Base-by-base conservation (phyloP, 139 green algal species). In the Coelastrella sp. region DNA sequence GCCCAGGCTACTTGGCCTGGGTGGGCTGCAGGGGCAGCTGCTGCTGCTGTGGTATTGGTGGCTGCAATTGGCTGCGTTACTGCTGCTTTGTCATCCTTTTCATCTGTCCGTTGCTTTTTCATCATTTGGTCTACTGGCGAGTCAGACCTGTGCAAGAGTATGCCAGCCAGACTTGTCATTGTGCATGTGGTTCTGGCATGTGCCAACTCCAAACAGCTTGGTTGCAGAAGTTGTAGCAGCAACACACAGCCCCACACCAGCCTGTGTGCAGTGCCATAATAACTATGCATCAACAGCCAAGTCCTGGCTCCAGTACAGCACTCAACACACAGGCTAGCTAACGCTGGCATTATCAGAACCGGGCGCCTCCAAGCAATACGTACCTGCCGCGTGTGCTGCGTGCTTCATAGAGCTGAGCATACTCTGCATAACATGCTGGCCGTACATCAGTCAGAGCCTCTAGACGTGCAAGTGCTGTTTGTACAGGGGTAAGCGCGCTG, bases 401-500 rank as follows among this genome's bases (percentile, higher is more conserved):
- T 56, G 92, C 89, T 60, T 83, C 87, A 32, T 91, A 91, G 74
- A 96, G 68, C 4, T 75, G 73, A 4, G 71, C 54, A 66, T 90
- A 80, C 7, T 93, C 54, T 3, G 80, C 4, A 60, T 85, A 68
- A 56, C 89, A 91, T 16, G 89, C 82, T n/a, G 91, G 90, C 60
- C 73, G 20, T 59, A 92, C 86, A 58, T 92, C 94, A 13, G 92
- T 92, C 2, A 97, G 90, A n/a, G 94, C 94, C 91, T 96, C 94
- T 87, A 97, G 92, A n/a, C 90, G 75, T 7, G 73, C 87, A 58
- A 86, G 78, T n/a, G 87, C 87, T 20, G 66, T 22, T 75, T 86
- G 73, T 54, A 95, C 87, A 2, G 90, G 91, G 17, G 86, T 82
- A 80, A 97, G 97, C n/a, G 93, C 95, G 23, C 75, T 83, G 64